Percentiles rank a stretch among this genome's conserved stretches.
Conservation (phyloP, 2,329 filamentous ascomycete species). For the Immersiporthe knoxdaviesiana region DNA sequence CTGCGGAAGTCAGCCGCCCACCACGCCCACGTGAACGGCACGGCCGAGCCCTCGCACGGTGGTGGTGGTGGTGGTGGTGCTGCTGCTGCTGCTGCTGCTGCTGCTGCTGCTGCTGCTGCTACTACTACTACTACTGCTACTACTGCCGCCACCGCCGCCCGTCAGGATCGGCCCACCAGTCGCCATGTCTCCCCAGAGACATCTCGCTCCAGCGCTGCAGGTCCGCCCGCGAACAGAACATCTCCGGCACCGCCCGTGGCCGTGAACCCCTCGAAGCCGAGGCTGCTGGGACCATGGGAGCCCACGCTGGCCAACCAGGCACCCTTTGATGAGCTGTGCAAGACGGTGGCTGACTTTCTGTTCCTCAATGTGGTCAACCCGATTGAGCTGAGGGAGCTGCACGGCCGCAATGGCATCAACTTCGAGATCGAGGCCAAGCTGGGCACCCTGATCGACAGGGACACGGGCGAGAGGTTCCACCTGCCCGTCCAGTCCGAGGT, state of each 20-base stretch:
- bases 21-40: constrained; percentile 45
- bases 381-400: constrained; percentile 66
- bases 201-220: constrained; percentile 38
- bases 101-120: neutral
- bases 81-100: neutral
- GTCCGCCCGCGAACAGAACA: constrained; percentile 30
- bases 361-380: constrained; percentile 71
- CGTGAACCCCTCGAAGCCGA: constrained; percentile 29
- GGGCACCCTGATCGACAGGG: constrained; percentile 76
- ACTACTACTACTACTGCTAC: no score
- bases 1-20: constrained; percentile 42
- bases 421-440: constrained; percentile 96
- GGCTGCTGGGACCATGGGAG: constrained; percentile 62
- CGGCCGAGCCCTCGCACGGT: constrained; percentile 33
- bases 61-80: neutral
- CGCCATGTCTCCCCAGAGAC: constrained; percentile 53
- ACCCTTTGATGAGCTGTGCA: constrained; percentile 75
- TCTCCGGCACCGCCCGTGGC: constrained; percentile 31
- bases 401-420: constrained; percentile 59
- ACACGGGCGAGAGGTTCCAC: constrained; percentile 65
- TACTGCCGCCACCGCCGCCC: no score
- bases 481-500: constrained; percentile 62
- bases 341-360: constrained; percentile 78
- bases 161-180: constrained; percentile 40
- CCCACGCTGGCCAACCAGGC: constrained; percentile 69